Evolutionary conservation across 2,329 filamentous ascomycete species (phyloP).

Genomic region (Nothopassalora personata): DNA sequence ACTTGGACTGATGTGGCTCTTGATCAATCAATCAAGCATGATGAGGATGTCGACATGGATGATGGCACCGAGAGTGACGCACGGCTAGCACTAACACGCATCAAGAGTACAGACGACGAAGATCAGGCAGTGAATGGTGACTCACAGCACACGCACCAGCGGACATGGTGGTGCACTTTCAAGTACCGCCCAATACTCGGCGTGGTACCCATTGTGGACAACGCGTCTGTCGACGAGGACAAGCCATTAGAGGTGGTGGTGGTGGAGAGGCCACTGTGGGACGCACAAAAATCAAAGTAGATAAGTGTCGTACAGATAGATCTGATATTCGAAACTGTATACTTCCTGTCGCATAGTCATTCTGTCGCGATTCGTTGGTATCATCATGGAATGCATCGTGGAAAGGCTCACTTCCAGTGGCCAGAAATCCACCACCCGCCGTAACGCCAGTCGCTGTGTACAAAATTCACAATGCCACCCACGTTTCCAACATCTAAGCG

Average conservation of each 20-base stretch:
- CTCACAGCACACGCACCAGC: conserved; percentile 16
- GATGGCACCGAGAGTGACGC: conserved; percentile 28
- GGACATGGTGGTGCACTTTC: conserved; percentile 70
- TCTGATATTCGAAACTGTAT: not conserved
- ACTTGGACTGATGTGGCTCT: conserved; percentile 22
- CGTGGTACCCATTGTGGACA: conserved; percentile 50
- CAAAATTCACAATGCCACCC: not conserved
- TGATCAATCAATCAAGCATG: conserved; percentile 34
- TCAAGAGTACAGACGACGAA: conserved; percentile 12
- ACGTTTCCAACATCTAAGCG: conserved; percentile 15
- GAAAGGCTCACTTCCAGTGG: not conserved
- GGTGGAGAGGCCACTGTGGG: conserved; percentile 68
- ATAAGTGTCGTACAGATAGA: not conserved
- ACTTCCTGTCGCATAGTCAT: not conserved
- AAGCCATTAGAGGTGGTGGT: conserved; percentile 70
- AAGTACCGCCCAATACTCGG: conserved; percentile 94
- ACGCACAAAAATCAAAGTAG: conserved; percentile 10
- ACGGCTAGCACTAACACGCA: conserved; percentile 10
- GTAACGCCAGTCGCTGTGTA: conserved; percentile 2
- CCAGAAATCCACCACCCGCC: not conserved
- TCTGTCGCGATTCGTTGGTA: not conserved
- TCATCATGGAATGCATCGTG: not conserved
- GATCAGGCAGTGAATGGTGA: conserved; percentile 9
- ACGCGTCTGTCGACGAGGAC: conserved; percentile 32
- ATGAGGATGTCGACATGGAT: conserved; percentile 36